phyloP scores from a whole-genome alignment of 1,139 yeast species.

The Pichia sorboxylosa region DNA sequence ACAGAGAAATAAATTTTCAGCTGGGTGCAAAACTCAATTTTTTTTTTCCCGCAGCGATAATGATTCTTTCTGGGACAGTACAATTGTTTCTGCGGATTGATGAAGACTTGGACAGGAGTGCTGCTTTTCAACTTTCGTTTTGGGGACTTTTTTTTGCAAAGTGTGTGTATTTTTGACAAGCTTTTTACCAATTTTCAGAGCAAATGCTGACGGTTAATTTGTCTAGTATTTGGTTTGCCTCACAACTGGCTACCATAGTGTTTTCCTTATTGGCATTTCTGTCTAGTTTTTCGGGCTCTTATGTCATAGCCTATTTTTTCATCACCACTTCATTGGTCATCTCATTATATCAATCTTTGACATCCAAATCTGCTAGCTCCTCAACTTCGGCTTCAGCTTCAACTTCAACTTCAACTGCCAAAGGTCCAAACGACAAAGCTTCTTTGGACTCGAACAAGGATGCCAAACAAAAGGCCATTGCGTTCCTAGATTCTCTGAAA shows the following conservation, averaged over 20 bases:
- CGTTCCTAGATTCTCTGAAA: conserved; percentile 42
- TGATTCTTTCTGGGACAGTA: no score
- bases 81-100: no score
- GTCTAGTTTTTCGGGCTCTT: conserved; percentile 40
- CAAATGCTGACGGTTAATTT: no score
- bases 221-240: conserved; percentile 57
- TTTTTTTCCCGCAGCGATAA: no score
- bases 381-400: conserved; percentile 1
- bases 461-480: conserved; percentile 47
- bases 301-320: conserved; percentile 51
- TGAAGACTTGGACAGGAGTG: no score
- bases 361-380: no score
- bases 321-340: conserved; percentile 68
- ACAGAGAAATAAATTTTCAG: no score
- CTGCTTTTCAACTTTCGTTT: no score
- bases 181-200: no score
- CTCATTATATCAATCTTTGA: conserved; percentile 45
- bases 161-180: no score
- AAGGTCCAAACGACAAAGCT: background rate
- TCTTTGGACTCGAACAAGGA: background rate
- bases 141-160: no score
- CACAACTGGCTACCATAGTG: conserved; percentile 57
- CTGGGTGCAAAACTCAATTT: no score
- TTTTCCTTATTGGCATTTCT: conserved; percentile 44
- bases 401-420: background rate